A percentile compares a stretch with the other conserved stretches of the same genome.
Evolutionary conservation across 148 eudicot genomes (phyloP).

Genomic region (Suaeda aralocaspica): DNA sequence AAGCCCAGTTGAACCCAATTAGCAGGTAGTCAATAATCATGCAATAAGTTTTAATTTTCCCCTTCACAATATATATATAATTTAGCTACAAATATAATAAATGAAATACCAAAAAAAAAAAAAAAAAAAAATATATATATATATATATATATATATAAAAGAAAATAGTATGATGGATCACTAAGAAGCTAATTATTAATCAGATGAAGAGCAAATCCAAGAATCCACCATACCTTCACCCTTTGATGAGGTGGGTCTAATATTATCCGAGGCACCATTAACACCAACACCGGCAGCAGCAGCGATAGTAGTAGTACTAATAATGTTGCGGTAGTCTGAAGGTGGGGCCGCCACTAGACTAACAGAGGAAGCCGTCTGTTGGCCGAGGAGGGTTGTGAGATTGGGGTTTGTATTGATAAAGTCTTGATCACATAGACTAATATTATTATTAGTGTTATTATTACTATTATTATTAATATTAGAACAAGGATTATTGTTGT

Average conservation of each 20-base stretch:
- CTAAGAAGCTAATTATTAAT: slow-evolving; percentile 22
- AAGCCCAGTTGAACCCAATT: background rate
- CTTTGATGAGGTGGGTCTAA: slow-evolving; percentile 20
- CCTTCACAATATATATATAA: background rate
- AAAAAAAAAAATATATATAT: no score
- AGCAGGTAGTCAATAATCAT: no score
- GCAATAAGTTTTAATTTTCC: background rate
- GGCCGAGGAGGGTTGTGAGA: background rate
- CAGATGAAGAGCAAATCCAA: slow-evolving; percentile 64
- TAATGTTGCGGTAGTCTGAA: background rate
- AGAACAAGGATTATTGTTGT: background rate
- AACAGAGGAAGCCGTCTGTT: slow-evolving; percentile 12
- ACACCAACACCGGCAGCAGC: background rate
- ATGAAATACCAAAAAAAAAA: background rate
- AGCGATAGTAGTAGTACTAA: background rate
- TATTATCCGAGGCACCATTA: slow-evolving; percentile 21
- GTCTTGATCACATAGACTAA: background rate
- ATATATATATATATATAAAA: no score
- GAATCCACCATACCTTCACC: slow-evolving; percentile 68
- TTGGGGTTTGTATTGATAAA: slow-evolving; percentile 18
- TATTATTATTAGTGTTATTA: background rate
- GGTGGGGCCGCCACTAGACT: slow-evolving; percentile 9
- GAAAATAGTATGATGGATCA: no score
- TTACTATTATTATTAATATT: background rate
- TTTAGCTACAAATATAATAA: slow-evolving; percentile 3